Base-by-base conservation (phyloP, 176 grass and related monocot species). In the Lolium perenne region DNA sequence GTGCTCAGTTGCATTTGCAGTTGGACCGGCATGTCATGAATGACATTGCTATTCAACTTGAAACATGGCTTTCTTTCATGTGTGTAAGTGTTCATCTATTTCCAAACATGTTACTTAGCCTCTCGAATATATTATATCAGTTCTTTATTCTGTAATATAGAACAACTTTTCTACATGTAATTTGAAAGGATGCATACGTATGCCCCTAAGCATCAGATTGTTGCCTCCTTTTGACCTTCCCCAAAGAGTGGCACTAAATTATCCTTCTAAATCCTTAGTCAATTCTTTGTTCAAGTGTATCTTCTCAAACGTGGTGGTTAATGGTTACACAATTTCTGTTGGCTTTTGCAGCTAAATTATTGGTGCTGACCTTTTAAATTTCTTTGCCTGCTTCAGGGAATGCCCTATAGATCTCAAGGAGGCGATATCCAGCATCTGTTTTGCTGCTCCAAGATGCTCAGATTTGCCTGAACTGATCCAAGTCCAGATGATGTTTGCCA, bases 321-420 rank as follows among this genome's bases (percentile, higher is more conserved):
- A 43, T 43, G 8, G 46, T 47, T 47, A 47, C 75, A 38, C 10
- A 4, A 6, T 67, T 57, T 18, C 0, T 25, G 43, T 43, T 47
- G 50, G 10, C 41, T 26, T 26, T 74, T 74, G 47, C 7, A 59
- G 41, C 60, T 40, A 67, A 60, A 83, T 83, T n/a, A 59, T 10
- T 50, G 10, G 23, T 3, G 18, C 43, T 91, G 9, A 85, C 71
- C 10, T 54, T 11, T 35, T 15, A 83, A 71, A 60, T 62, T 59
- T 61, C 41, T 29, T 81, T 70, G 58, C 29, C n/a, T 86, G 10
- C 12, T 93, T 80, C 88, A 99, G 97, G 82, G 94, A 94, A 71
- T 99, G 97, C n/a, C 97, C 97, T 80, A 87, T 99, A 80, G 97
- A 99, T 90, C 90, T 99, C 53, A 99, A 99, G 94, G 97, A 99